phyloP scores from a whole-genome alignment of 306 rosid genomes.

The Albizia julibrissin region DNA sequence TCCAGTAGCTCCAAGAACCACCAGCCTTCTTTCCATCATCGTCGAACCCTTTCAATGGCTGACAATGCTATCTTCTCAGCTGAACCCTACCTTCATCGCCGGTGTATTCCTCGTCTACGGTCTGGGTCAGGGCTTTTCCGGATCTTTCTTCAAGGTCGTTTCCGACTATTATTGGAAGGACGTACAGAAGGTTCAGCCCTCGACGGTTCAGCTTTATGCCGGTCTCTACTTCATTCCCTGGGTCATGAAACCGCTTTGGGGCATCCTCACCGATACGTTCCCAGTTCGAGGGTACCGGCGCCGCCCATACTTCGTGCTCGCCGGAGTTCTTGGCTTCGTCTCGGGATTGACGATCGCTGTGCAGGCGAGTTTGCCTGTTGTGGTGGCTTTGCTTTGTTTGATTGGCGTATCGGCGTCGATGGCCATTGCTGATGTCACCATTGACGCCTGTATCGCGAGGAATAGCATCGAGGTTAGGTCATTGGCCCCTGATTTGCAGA shows the following conservation, averaged over 20 bases:
- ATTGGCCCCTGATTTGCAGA: constrained; percentile 73
- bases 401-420: constrained; percentile 54
- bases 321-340: constrained; percentile 49
- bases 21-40: neutral
- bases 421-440: constrained; percentile 73
- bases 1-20: neutral
- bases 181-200: constrained; percentile 65
- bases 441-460: constrained; percentile 79
- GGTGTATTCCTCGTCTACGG: constrained; percentile 62
- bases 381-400: constrained; percentile 49
- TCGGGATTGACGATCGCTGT: constrained; percentile 45
- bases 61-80: constrained; percentile 44
- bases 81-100: constrained; percentile 45
- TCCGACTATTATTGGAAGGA: constrained; percentile 84
- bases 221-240: constrained; percentile 69
- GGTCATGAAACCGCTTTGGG: constrained; percentile 80
- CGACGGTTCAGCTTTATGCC: constrained; percentile 53
- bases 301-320: constrained; percentile 51
- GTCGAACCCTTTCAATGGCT: constrained; percentile 56
- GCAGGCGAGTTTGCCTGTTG: constrained; percentile 12
- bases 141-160: constrained; percentile 59
- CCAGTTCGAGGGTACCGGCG: constrained; percentile 60
- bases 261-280: constrained; percentile 61
- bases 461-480: constrained; percentile 58
- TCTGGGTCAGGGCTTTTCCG: constrained; percentile 64